Conservation (phyloP, 129 eudicot genomes). For the Flaveria bidentis region DNA sequence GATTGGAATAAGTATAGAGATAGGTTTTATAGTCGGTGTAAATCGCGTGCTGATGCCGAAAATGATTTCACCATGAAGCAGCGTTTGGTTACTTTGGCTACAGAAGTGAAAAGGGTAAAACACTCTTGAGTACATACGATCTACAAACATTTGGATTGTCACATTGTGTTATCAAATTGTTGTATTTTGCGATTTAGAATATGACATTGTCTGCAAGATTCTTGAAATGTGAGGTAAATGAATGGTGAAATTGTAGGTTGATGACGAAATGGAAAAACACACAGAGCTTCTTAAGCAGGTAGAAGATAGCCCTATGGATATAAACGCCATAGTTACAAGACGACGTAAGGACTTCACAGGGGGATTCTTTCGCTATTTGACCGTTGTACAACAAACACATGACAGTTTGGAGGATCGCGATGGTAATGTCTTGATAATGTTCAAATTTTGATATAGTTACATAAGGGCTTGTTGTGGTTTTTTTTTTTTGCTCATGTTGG, state of each 20-base stretch:
- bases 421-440: slow-evolving; percentile 38
- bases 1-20: slow-evolving; percentile 90
- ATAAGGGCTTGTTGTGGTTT: slow-evolving; percentile 1
- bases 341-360: slow-evolving; percentile 83
- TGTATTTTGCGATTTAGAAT: not conserved
- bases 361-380: slow-evolving; percentile 76
- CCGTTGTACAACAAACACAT: slow-evolving; percentile 64
- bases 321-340: slow-evolving; percentile 85
- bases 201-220: not conserved
- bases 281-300: slow-evolving; percentile 74
- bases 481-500: slow-evolving; percentile 13
- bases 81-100: slow-evolving; percentile 47
- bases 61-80: slow-evolving; percentile 55
- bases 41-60: slow-evolving; percentile 52
- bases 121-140: not conserved
- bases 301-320: slow-evolving; percentile 75
- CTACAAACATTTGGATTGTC: not conserved
- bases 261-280: slow-evolving; percentile 89
- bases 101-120: slow-evolving; percentile 70
- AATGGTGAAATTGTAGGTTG: slow-evolving; percentile 69
- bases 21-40: slow-evolving; percentile 68
- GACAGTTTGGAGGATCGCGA: slow-evolving; percentile 92
- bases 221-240: not conserved
- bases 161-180: not conserved
- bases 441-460: not conserved